Conservation (phyloP, 129 eudicot species). For the Chrysanthemum seticuspe region DNA sequence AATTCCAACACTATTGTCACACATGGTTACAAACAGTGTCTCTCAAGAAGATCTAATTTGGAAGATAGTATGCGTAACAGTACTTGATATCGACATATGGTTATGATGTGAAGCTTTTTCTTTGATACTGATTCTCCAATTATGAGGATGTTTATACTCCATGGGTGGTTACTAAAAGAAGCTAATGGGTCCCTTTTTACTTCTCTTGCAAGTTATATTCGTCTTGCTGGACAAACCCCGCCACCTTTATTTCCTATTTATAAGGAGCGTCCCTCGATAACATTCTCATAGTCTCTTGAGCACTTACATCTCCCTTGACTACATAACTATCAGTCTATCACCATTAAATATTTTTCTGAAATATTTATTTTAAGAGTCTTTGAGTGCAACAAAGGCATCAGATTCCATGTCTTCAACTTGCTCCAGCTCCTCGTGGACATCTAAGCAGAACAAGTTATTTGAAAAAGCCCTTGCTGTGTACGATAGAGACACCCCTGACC, state of each 20-base stretch:
- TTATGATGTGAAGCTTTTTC: constrained; percentile 3
- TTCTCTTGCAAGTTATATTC: constrained; percentile 34
- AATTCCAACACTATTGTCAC: too few relatives aligned
- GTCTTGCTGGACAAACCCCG: constrained; percentile 40
- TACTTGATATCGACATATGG: constrained; percentile 10
- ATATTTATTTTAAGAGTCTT: background rate
- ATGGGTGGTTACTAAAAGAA: constrained; percentile 34
- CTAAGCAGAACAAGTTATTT: constrained; percentile 63
- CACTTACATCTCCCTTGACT: constrained; percentile 34
- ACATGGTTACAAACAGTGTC: constrained; percentile 22
- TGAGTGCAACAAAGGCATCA: constrained; percentile 46
- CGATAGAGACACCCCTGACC: constrained; percentile 74
- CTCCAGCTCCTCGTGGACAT: constrained; percentile 59
- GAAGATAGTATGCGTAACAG: background rate
- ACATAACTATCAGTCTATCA: background rate
- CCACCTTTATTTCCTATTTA: constrained; percentile 46
- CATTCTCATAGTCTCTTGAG: constrained; percentile 38
- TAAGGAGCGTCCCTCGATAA: constrained; percentile 34
- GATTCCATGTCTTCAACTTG: constrained; percentile 44
- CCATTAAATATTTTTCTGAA: background rate
- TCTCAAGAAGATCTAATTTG: constrained; percentile 5
- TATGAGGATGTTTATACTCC: constrained; percentile 10
- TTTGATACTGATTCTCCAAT: constrained; percentile 31
- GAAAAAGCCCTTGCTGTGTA: constrained; percentile 67
- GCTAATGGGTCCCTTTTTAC: constrained; percentile 27